Conservation (phyloP, 2,329 filamentous ascomycete species). For the Tothia fuscella region DNA sequence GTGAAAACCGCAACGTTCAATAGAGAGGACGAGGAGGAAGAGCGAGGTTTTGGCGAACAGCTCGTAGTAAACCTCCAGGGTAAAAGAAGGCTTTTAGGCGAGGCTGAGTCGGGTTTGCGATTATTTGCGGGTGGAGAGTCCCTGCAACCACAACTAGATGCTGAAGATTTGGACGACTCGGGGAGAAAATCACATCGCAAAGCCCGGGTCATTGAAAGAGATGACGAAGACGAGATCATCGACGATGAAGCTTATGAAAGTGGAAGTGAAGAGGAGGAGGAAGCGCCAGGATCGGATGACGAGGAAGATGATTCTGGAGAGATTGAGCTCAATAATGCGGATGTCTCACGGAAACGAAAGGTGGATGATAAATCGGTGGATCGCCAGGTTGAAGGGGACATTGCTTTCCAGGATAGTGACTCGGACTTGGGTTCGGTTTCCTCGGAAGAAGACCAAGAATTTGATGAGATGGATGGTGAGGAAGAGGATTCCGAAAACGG, state of each 20-base stretch:
- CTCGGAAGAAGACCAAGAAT: slow-evolving; percentile 42
- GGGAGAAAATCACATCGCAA: slow-evolving; percentile 43
- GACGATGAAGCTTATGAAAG: slow-evolving; percentile 35
- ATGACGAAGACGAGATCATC: slow-evolving; percentile 34
- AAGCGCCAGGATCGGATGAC: slow-evolving; percentile 33
- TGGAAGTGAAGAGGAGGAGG: slow-evolving; percentile 40
- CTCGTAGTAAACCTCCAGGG: slow-evolving; percentile 83
- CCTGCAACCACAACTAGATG: slow-evolving; percentile 38
- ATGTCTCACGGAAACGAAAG: slow-evolving; percentile 27
- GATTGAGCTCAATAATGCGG: slow-evolving; percentile 39
- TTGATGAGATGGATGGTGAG: slow-evolving; percentile 37
- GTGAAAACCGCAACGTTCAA: slow-evolving; percentile 62
- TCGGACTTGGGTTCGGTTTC: slow-evolving; percentile 90
- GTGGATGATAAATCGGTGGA: slow-evolving; percentile 16
- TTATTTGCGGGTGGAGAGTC: slow-evolving; percentile 70
- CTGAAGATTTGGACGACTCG: slow-evolving; percentile 42
- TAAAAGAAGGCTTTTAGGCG: slow-evolving; percentile 68
- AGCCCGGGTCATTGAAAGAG: slow-evolving; percentile 34
- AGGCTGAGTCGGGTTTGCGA: slow-evolving; percentile 70
- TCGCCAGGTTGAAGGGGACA: slow-evolving; percentile 47
- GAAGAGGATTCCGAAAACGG: slow-evolving; percentile 42
- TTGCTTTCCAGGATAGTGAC: slow-evolving; percentile 92
- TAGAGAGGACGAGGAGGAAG: slow-evolving; percentile 44
- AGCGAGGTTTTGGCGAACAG: slow-evolving; percentile 88
- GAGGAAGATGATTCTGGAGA: slow-evolving; percentile 42